Percentiles rank a stretch among this genome's conserved stretches.
These are phyloP conservation scores for Erysimum pusillum DNA, from an alignment of 441 rosid genomes.

Conservation along the genomic window DNA sequence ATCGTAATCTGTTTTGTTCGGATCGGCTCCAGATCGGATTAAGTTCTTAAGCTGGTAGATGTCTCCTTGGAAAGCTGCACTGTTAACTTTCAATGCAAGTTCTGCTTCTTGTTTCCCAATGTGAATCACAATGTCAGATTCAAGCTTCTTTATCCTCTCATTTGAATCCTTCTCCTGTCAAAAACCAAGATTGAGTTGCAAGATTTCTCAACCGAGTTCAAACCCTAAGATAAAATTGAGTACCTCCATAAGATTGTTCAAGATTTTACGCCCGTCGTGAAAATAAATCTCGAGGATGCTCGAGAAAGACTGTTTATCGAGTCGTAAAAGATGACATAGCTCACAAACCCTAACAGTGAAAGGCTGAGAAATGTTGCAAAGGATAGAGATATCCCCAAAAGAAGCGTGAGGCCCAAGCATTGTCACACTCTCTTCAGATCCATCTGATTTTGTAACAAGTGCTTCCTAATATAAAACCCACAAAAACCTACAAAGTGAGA, in stretches of 20 bases:
- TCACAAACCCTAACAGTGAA: constrained; percentile 80
- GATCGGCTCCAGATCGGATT: constrained; percentile 91
- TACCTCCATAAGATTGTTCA: constrained; percentile 90
- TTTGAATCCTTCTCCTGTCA: constrained; percentile 77
- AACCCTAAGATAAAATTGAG: background rate
- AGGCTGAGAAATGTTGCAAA: constrained; percentile 96
- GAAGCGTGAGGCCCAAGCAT: constrained; percentile 67
- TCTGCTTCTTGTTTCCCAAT: constrained; percentile 96
- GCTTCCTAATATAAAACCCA: constrained; percentile 63
- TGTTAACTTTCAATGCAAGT: constrained; percentile 88
- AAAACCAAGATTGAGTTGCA: background rate
- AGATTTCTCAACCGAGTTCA: background rate
- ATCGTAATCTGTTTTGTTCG: constrained; percentile 87
- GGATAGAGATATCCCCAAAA: constrained; percentile 86
- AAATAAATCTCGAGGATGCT: constrained; percentile 91
- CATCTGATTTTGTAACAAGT: constrained; percentile 70
- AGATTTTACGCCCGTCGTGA: constrained; percentile 80
- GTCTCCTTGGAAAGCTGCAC: constrained; percentile 88
- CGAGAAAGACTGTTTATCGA: constrained; percentile 88
- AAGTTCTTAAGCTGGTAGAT: constrained; percentile 75
- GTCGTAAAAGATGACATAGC: constrained; percentile 76
- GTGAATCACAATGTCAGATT: constrained; percentile 82
- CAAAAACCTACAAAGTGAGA: background rate
- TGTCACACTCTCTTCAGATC: constrained; percentile 69
- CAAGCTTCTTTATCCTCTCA: constrained; percentile 74